Evolutionary conservation across 2,329 filamentous ascomycete genomes (phyloP).

Genomic region (Fusarium haematococcum): DNA sequence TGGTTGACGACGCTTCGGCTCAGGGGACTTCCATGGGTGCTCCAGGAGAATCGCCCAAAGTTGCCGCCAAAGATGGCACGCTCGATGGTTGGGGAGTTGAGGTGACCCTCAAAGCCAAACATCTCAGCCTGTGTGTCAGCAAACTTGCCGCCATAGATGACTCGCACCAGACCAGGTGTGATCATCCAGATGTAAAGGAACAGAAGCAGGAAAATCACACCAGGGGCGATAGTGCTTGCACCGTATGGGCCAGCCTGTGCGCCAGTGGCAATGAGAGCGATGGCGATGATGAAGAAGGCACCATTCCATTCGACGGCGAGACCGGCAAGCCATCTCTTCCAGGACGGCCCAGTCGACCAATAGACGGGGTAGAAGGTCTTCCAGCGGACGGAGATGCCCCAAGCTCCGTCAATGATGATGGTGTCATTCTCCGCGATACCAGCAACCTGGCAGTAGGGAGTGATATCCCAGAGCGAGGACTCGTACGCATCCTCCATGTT

Average conservation of each 20-base stretch:
- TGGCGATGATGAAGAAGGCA: constrained; percentile 33
- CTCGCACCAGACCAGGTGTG: constrained; percentile 41
- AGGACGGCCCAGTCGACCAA: constrained; percentile 43
- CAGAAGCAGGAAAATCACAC: constrained; percentile 40
- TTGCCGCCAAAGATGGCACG: constrained; percentile 46
- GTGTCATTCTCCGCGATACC: constrained; percentile 50
- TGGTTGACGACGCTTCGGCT: constrained; percentile 43
- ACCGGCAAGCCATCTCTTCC: constrained; percentile 33
- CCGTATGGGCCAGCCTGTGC: constrained; percentile 9
- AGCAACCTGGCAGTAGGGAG: constrained; percentile 48
- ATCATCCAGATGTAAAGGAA: constrained; percentile 41
- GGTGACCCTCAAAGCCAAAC: constrained; percentile 50
- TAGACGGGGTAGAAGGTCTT: constrained; percentile 46
- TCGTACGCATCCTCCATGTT: constrained; percentile 49
- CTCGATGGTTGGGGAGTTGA: constrained; percentile 47
- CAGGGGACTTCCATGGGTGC: constrained; percentile 44
- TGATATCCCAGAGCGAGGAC: constrained; percentile 50
- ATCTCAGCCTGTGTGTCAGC: constrained; percentile 45
- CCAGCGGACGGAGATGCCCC: constrained; percentile 49
- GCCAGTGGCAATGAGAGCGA: constrained; percentile 33
- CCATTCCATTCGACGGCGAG: constrained; percentile 39
- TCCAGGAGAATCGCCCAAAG: constrained; percentile 47
- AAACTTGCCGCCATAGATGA: constrained; percentile 48
- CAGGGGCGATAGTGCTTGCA: constrained; percentile 22
- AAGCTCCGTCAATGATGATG: constrained; percentile 49